Evolutionary conservation across 176 grass and related monocot species (phyloP).

Genomic region (Zizania latifolia): DNA sequence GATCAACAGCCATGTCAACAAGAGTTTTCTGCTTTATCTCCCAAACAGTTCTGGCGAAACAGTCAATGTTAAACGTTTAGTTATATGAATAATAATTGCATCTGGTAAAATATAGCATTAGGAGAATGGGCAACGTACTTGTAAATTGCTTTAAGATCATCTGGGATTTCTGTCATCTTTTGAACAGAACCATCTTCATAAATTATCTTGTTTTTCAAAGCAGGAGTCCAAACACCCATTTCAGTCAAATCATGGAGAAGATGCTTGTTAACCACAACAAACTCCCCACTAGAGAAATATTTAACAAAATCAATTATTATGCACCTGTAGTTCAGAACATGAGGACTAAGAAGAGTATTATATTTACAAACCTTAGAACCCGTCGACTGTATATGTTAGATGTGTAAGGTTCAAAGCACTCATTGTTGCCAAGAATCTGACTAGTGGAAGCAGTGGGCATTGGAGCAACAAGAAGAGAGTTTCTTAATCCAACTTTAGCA

Average conservation of each 20-base stretch:
- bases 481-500: conserved; percentile 70
- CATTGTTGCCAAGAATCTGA: conserved; percentile 98
- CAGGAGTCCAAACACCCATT: conserved; percentile 83
- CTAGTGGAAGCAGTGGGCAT: conserved; percentile 99
- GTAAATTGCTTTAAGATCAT: conserved; percentile 90
- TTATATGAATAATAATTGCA: neutral
- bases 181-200: conserved; percentile 91
- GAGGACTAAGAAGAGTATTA: neutral
- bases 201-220: conserved; percentile 90
- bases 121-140: conserved; percentile 46
- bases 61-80: conserved; percentile 2
- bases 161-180: conserved; percentile 72
- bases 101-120: neutral
- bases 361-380: conserved; percentile 65
- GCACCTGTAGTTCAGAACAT: neutral
- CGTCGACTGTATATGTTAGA: conserved; percentile 80
- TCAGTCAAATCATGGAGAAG: conserved; percentile 96
- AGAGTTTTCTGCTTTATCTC: conserved; percentile 99
- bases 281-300: conserved; percentile 68
- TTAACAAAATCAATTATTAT: conserved; percentile 18
- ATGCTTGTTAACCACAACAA: conserved; percentile 99
- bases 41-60: conserved; percentile 77
- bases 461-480: conserved; percentile 96
- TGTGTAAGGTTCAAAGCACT: conserved; percentile 86
- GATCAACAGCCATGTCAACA: conserved; percentile 96